Evolutionary conservation across 164 flowering plant species (phyloP).

Genomic region (Sextonia rubra): DNA sequence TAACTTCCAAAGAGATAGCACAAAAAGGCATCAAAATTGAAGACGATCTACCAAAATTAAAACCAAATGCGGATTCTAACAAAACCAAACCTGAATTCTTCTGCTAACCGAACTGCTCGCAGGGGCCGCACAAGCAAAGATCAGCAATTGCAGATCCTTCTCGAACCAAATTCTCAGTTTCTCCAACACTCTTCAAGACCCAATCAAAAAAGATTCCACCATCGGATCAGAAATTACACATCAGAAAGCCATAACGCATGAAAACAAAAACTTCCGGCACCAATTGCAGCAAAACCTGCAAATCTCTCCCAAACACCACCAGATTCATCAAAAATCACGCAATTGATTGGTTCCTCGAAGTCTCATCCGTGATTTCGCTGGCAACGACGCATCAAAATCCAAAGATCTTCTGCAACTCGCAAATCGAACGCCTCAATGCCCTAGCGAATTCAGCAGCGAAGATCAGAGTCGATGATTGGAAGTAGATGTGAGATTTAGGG

Average conservation of each 20-base stretch:
- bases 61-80: not conserved
- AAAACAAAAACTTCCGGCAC: not conserved
- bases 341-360: not conserved
- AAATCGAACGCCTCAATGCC: not conserved
- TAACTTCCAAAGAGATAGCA: not conserved
- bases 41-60: not conserved
- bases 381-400: not conserved
- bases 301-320: conserved; percentile 4
- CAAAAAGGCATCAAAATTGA: not conserved
- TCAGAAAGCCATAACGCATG: not conserved
- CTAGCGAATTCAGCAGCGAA: not conserved
- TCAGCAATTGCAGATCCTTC: not conserved
- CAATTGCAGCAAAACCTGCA: not conserved
- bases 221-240: not conserved
- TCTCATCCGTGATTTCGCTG: not conserved
- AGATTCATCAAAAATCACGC: not conserved
- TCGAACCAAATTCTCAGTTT: not conserved
- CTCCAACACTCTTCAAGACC: not conserved
- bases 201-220: not conserved
- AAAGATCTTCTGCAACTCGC: not conserved
- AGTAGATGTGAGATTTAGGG: not conserved
- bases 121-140: not conserved
- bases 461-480: not conserved
- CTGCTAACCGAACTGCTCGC: not conserved
- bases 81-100: not conserved